A percentile compares a stretch with the other conserved stretches of the same genome.
Conservation (phyloP, 257 asterid genomes). For the Perilla frutescens region DNA sequence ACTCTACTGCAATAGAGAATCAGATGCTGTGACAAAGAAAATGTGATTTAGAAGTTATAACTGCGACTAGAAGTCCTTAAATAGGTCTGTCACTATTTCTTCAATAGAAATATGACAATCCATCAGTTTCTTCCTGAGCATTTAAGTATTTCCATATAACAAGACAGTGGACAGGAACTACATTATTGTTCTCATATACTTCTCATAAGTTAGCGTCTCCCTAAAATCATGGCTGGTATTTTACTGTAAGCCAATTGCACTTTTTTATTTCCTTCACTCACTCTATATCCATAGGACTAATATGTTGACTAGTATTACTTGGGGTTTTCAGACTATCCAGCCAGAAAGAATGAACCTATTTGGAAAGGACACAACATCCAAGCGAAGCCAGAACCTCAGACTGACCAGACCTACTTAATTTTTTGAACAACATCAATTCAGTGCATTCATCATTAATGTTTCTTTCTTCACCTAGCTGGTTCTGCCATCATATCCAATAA, state of each 20-base stretch:
- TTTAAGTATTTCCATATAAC: conserved; percentile 3
- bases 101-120: conserved; percentile 7
- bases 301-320: neutral
- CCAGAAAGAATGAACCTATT: neutral
- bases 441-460: neutral
- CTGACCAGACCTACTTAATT: too few species aligned
- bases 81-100: neutral
- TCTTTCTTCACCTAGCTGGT: neutral
- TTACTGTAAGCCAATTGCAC: neutral
- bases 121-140: conserved; percentile 10
- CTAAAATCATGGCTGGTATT: neutral
- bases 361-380: too few species aligned
- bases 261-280: conserved; percentile 8
- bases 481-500: neutral
- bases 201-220: neutral
- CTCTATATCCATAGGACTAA: neutral
- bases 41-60: conserved; percentile 26
- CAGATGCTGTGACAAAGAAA: conserved; percentile 19
- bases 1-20: conserved; percentile 15
- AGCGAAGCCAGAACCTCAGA: too few species aligned
- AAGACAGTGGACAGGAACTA: conserved; percentile 7
- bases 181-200: conserved; percentile 2
- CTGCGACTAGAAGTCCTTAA: neutral
- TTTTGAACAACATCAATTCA: too few species aligned
- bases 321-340: conserved; percentile 1